Percentiles rank a stretch among this genome's conserved stretches.
phyloP scores from a whole-genome alignment of 73 alveolate genomes.

The Paramecium biaurelia region DNA sequence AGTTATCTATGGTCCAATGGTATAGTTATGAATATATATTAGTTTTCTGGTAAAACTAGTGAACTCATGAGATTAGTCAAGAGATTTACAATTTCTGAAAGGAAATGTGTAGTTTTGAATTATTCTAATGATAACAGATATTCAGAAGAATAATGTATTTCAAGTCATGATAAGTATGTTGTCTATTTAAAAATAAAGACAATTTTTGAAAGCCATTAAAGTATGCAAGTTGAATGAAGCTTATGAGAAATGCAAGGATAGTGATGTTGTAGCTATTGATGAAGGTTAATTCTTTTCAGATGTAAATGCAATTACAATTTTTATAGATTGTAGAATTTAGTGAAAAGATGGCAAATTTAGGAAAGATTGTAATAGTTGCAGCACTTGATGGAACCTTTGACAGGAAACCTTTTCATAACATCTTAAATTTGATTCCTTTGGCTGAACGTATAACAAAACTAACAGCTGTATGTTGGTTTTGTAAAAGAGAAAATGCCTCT shows the following conservation, averaged over 20 bases:
- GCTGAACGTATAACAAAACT: slow-evolving; percentile 90
- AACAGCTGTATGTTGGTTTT: slow-evolving; percentile 88
- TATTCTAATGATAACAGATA: slow-evolving; percentile 82
- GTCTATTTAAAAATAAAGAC: background rate
- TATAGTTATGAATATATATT: background rate
- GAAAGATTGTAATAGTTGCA: slow-evolving; percentile 92
- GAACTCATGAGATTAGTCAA: slow-evolving; percentile 81
- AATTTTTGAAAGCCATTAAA: slow-evolving; percentile 66
- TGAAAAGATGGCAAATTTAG: slow-evolving; percentile 85
- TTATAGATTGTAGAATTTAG: slow-evolving; percentile 80
- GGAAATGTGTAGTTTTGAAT: slow-evolving; percentile 76
- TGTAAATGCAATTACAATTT: background rate
- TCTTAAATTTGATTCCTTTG: slow-evolving; percentile 84
- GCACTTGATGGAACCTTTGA: slow-evolving; percentile 93
- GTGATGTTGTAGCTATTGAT: slow-evolving; percentile 97
- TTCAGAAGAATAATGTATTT: slow-evolving; percentile 71
- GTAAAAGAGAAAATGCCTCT: slow-evolving; percentile 83
- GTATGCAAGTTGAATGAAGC: slow-evolving; percentile 68
- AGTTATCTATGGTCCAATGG: slow-evolving; percentile 88
- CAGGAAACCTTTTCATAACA: slow-evolving; percentile 86
- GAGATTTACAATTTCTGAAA: slow-evolving; percentile 73
- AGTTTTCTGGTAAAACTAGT: slow-evolving; percentile 94
- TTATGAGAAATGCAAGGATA: slow-evolving; percentile 67
- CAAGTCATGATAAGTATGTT: slow-evolving; percentile 82
- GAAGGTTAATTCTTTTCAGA: slow-evolving; percentile 97